These are phyloP conservation scores for Candida vaughaniae DNA, from an alignment of 805 yeast species.

Conservation along the genomic window DNA sequence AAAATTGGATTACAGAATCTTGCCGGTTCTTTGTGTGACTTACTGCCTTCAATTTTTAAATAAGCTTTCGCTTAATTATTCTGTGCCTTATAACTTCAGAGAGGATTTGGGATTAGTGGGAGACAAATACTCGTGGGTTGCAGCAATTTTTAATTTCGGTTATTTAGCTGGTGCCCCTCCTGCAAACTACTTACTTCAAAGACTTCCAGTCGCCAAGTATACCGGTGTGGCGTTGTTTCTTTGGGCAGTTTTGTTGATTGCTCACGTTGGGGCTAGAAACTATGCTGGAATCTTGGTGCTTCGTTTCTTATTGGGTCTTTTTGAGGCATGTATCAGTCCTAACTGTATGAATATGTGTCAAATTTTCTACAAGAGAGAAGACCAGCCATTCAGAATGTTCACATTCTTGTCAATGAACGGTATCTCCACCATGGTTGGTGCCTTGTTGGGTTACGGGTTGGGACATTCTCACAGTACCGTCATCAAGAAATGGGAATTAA, in stretches of 20 bases:
- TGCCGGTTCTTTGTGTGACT: conserved; percentile 27
- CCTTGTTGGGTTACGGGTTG: conserved; percentile 26
- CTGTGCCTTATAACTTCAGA: conserved; percentile 20
- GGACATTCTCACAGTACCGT: conserved; percentile 24
- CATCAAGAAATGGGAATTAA: conserved; percentile 26
- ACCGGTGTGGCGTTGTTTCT: conserved; percentile 16
- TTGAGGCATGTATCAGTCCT: conserved; percentile 37
- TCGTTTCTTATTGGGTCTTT: conserved; percentile 44
- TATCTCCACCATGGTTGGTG: conserved; percentile 25
- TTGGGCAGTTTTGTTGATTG: conserved; percentile 23
- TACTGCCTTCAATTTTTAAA: conserved; percentile 25
- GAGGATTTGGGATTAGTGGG: conserved; percentile 23
- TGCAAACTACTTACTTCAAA: conserved; percentile 19
- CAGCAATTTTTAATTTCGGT: conserved; percentile 28
- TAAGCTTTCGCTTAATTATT: conserved; percentile 24
- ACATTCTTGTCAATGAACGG: conserved; percentile 28
- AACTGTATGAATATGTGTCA: conserved; percentile 33
- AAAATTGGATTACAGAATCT: conserved; percentile 32
- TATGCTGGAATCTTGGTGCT: conserved; percentile 33
- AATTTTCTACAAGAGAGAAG: conserved; percentile 30
- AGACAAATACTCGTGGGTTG: conserved; percentile 25
- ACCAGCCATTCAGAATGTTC: conserved; percentile 30
- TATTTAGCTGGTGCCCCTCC: conserved; percentile 20
- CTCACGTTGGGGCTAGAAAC: conserved; percentile 30
- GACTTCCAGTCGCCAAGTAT: conserved; percentile 20